phyloP scores from a whole-genome alignment of 225 moss, liverwort and hornwort genomes.

The Pseudoscleropodium purum region DNA sequence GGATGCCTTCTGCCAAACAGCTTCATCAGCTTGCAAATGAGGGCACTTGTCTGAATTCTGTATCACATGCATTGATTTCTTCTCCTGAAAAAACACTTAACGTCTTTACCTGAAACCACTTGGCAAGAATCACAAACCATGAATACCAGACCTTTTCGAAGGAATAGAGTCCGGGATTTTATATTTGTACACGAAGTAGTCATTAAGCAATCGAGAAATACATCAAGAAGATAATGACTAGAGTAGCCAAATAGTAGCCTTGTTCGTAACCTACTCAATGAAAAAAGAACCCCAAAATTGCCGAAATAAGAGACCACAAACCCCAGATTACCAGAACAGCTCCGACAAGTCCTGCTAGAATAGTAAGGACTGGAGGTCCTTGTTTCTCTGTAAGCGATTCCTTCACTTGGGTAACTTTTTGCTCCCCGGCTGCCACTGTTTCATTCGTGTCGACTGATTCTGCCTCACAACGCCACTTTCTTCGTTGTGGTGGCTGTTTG shows the following conservation, averaged over 20 bases:
- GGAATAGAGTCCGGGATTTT: neutral
- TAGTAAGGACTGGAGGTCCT: constrained; percentile 33
- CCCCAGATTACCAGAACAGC: constrained; percentile 31
- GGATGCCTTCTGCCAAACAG: neutral
- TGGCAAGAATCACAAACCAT: neutral
- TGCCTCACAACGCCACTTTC: constrained; percentile 19
- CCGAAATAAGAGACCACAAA: constrained; percentile 27
- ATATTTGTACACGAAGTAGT: neutral
- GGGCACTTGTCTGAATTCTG: neutral
- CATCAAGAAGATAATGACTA: neutral
- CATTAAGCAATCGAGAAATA: neutral
- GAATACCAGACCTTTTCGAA: neutral
- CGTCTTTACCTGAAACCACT: neutral
- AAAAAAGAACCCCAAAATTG: constrained; percentile 20
- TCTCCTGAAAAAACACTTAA: neutral
- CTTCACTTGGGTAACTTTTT: constrained; percentile 13
- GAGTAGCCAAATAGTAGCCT: neutral
- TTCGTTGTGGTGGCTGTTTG: neutral
- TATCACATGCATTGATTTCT: neutral
- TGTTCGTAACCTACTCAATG: neutral
- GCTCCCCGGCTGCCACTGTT: constrained; percentile 11
- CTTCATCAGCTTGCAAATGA: neutral
- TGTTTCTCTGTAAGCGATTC: constrained; percentile 8
- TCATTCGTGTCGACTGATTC: constrained; percentile 37
- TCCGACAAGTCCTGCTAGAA: constrained; percentile 29